Evolutionary conservation across 2,329 filamentous ascomycete species (phyloP).

Genomic region (Thielaviopsis euricoi): DNA sequence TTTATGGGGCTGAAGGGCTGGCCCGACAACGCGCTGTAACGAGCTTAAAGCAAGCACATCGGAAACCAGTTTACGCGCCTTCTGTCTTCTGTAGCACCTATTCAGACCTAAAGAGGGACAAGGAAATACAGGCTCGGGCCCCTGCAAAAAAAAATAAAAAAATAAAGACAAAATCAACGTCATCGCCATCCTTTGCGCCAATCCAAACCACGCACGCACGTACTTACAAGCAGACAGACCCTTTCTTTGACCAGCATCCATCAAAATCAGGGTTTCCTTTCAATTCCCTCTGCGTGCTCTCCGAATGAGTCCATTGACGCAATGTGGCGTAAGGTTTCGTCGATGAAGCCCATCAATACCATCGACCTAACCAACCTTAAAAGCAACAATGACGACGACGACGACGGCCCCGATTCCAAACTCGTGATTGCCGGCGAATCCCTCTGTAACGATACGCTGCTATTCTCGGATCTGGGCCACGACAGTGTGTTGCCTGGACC

Average conservation of each 20-base stretch:
- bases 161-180: neutral
- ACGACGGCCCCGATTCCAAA: neutral
- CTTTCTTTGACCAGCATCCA: neutral
- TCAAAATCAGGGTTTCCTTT: neutral
- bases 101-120: neutral
- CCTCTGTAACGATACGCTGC: neutral
- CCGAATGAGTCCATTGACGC: neutral
- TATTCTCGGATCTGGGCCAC: neutral
- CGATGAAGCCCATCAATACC: neutral
- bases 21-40: neutral
- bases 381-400: neutral
- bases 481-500: neutral
- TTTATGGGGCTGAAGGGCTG: neutral
- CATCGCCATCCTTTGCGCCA: neutral
- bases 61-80: no score
- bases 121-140: neutral
- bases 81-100: neutral
- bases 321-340: neutral
- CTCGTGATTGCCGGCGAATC: neutral
- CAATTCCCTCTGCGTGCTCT: neutral
- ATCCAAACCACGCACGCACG: no score
- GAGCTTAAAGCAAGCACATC: no score
- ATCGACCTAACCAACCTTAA: slow-evolving; percentile 4
- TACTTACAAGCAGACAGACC: no score
- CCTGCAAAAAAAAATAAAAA: neutral